Evolutionary conservation across 345 rosid species (phyloP).

Genomic region (Corymbia maculata): DNA sequence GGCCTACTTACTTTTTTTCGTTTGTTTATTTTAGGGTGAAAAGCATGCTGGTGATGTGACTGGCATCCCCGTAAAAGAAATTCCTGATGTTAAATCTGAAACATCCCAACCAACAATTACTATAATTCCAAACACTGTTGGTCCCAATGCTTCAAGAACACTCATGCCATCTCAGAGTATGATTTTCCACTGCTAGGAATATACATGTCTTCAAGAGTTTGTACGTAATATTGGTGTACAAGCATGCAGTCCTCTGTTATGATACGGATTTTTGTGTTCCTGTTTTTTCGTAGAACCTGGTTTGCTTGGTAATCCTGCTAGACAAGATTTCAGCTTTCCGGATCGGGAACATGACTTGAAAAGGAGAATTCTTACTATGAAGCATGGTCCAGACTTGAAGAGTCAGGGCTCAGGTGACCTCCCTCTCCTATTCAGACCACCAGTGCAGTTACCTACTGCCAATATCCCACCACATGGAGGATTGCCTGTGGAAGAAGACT

Average conservation of each 20-base stretch:
- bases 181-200: not conserved
- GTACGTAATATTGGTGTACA: not conserved
- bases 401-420: slow-evolving; percentile 61
- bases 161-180: slow-evolving; percentile 63
- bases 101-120: slow-evolving; percentile 44
- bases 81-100: slow-evolving; percentile 50
- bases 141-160: slow-evolving; percentile 25
- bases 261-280: not conserved
- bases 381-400: slow-evolving; percentile 41
- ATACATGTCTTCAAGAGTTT: not conserved
- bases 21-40: not conserved
- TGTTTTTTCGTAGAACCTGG: slow-evolving; percentile 50
- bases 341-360: slow-evolving; percentile 15
- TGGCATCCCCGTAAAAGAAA: slow-evolving; percentile 22
- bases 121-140: slow-evolving; percentile 27
- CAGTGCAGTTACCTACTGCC: slow-evolving; percentile 28
- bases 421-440: slow-evolving; percentile 52
- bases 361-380: slow-evolving; percentile 29
- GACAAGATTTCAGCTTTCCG: slow-evolving; percentile 38
- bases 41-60: slow-evolving; percentile 37
- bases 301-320: slow-evolving; percentile 77
- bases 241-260: not conserved
- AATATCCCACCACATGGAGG: slow-evolving; percentile 49
- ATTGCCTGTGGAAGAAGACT: slow-evolving; percentile 67
- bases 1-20: not conserved